These are phyloP conservation scores for Arxiozyma slooffiae DNA, from an alignment of 1,139 yeast genomes.

Conservation along the genomic window DNA sequence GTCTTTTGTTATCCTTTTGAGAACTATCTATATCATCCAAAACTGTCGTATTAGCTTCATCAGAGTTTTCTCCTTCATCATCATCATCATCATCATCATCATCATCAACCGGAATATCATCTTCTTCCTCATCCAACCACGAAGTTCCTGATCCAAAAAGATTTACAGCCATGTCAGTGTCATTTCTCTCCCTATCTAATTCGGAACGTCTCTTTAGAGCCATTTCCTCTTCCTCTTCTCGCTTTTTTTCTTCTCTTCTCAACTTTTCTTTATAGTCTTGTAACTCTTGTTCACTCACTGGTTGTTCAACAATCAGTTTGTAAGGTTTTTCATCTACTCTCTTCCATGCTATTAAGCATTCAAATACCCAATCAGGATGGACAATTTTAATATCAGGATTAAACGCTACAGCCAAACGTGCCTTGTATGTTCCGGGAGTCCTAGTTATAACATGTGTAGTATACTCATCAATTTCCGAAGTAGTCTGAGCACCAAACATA, in stretches of 20 bases:
- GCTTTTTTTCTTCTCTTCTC: slow-evolving; percentile 14
- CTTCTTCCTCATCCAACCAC: slow-evolving; percentile 31
- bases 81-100: slow-evolving; percentile 27
- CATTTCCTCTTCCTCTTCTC: slow-evolving; percentile 17
- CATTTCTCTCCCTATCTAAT: slow-evolving; percentile 9
- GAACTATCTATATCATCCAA: slow-evolving; percentile 1
- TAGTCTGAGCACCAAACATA: slow-evolving; percentile 84
- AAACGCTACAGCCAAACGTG: slow-evolving; percentile 57
- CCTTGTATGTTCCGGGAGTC: slow-evolving; percentile 69
- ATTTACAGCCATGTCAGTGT: slow-evolving; percentile 6
- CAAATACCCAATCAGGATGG: slow-evolving; percentile 88
- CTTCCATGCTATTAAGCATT: slow-evolving; percentile 72
- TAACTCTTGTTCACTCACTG: slow-evolving; percentile 34
- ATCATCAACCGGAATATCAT: slow-evolving; percentile 28
- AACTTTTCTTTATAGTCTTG: slow-evolving; percentile 26
- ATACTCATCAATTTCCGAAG: slow-evolving; percentile 56
- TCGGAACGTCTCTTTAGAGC: slow-evolving; percentile 4
- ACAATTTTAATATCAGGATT: slow-evolving; percentile 66
- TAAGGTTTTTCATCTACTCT: slow-evolving; percentile 56
- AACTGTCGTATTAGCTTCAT: slow-evolving; percentile 3
- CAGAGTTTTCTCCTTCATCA: too few relatives aligned
- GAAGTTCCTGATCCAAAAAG: slow-evolving; percentile 29
- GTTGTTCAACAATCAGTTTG: slow-evolving; percentile 39
- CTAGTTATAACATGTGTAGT: slow-evolving; percentile 87
- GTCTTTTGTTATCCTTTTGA: slow-evolving; percentile 5